Evolutionary conservation across 805 yeast species (phyloP), one percentile per base, ranked within the genome.

Genomic region (Myxozyma udenii): DNA sequence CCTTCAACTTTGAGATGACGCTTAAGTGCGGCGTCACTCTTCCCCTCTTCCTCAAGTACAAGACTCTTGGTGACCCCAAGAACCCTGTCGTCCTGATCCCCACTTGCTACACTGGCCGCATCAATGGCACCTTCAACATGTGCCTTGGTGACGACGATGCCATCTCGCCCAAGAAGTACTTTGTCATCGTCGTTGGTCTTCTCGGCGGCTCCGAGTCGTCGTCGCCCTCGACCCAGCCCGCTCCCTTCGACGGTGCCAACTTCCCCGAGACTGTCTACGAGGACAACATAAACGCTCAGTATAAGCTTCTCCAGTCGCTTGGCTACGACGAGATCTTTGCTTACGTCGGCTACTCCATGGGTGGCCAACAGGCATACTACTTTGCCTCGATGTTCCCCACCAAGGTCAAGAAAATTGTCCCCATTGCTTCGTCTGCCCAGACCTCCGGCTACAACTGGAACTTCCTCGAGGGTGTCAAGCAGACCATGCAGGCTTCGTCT

Each of bases 121-220:
- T 56, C 50, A 44, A 42, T 19, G 55, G 41, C 23, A 56, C 58
- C 18, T 41, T 36, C 51, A 49, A 45, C 48, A 44, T 40, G 43
- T 32, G 55, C 40, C n/a, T 36, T 16, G 60, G 60, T 39, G 55
- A 53, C 22, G 59, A 53, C 38, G 43, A 36, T 26, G 58, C 47
- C 19, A 43, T 55, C 18, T 49, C 55, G 4, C 59, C 60, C 12
- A 46, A 46, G 42, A 53, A 53, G 48, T 56, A 53, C 53, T 56
- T 56, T 22, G 50, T 56, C 40, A 53, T 56, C 40, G 28, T 56
- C 36, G 60, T 49, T 19, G 60, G 59, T 38, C 50, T 56, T 3
- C 50, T 56, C 36, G 60, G 60, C 28, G 59, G 59, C 16, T 53
- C 59, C 24, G 59, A 56, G 52, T 54, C 59, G 16, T 53, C 58